Evolutionary conservation across 805 yeast genomes (phyloP).

Genomic region (Citeromyces matritensis): DNA sequence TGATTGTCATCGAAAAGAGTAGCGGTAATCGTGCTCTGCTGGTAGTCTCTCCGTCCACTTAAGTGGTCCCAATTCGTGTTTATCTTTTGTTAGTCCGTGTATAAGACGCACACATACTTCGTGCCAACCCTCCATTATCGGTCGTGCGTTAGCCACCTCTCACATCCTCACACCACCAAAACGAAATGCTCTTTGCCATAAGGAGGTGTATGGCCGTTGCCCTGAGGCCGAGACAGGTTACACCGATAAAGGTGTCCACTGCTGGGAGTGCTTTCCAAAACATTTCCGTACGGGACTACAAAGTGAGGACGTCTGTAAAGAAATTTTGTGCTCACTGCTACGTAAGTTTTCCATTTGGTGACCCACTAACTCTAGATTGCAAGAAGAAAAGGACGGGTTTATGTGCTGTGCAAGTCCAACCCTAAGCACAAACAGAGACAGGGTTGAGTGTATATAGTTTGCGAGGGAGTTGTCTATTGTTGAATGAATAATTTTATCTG

Average conservation of each 20-base stretch:
- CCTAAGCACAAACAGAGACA: conserved; percentile 93
- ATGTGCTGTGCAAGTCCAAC: conserved; percentile 84
- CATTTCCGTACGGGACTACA: conserved; percentile 47
- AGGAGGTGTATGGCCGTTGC: too few species aligned
- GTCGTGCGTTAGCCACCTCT: background rate
- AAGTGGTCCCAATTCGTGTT: background rate
- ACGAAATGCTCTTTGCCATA: too few species aligned
- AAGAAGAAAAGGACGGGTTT: conserved; percentile 88
- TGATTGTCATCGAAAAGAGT: conserved; percentile 52
- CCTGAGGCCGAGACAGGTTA: too few species aligned
- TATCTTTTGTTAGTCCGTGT: background rate
- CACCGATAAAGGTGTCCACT: too few species aligned
- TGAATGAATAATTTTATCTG: too few species aligned
- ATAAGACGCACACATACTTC: conserved; percentile 20
- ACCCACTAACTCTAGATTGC: conserved; percentile 32
- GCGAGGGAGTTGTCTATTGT: background rate
- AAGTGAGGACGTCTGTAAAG: conserved; percentile 85
- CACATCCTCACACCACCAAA: too few species aligned
- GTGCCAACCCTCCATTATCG: conserved; percentile 33
- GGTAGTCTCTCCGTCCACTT: background rate
- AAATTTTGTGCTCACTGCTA: conserved; percentile 88
- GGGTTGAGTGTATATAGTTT: conserved; percentile 24
- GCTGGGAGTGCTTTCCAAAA: too few species aligned
- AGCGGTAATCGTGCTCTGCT: conserved; percentile 9
- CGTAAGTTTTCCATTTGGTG: conserved; percentile 11